These are phyloP conservation scores for Chaetomium sp. DNA, from an alignment of 2,329 filamentous ascomycete genomes.

Conservation along the genomic window DNA sequence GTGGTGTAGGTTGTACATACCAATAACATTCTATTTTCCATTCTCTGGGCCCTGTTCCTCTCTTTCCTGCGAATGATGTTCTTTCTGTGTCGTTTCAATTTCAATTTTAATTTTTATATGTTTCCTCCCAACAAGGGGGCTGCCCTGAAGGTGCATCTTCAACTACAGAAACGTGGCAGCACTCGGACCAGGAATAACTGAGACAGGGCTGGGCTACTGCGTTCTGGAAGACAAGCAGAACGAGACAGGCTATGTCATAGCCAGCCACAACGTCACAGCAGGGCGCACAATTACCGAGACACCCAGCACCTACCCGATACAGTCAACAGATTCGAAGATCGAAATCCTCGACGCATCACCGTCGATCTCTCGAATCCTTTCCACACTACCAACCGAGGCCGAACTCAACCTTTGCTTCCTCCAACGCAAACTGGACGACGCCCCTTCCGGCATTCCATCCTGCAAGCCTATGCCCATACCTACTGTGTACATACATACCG, in stretches of 20 bases:
- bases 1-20: too few species aligned
- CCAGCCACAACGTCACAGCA: conserved; percentile 5
- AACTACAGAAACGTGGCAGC: neutral
- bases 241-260: neutral
- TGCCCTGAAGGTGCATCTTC: neutral
- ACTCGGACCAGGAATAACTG: neutral
- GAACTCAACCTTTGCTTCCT: too few species aligned
- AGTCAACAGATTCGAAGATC: neutral
- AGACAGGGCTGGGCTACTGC: neutral
- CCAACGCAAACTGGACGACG: too few species aligned
- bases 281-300: conserved; percentile 14
- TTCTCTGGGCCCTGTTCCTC: too few species aligned
- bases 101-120: too few species aligned
- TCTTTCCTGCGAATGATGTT: too few species aligned
- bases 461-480: too few species aligned
- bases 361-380: neutral
- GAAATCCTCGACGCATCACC: neutral
- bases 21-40: too few species aligned
- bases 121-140: too few species aligned
- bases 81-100: too few species aligned
- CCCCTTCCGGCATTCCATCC: too few species aligned
- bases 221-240: neutral
- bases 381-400: neutral
- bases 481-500: too few species aligned
- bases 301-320: conserved; percentile 8